A percentile compares a stretch with the other conserved stretches of the same genome.
phyloP scores from a whole-genome alignment of 129 eudicot genomes.

The Flaveria trinervia region DNA sequence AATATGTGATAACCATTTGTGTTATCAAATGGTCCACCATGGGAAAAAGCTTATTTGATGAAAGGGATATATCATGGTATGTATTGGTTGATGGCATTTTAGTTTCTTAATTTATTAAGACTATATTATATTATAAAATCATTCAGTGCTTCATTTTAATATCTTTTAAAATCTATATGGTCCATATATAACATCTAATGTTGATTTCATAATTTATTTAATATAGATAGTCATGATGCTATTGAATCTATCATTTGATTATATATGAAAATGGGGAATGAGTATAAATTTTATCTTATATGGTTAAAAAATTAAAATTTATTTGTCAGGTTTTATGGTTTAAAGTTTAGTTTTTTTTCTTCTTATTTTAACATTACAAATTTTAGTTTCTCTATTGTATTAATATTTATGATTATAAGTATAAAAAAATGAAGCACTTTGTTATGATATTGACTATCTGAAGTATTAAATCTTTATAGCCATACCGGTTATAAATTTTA shows the following conservation, averaged over 20 bases:
- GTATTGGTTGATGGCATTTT: not conserved
- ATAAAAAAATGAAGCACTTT: no score
- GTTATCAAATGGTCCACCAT: constrained; percentile 38
- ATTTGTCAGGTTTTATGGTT: no score
- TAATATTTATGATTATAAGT: no score
- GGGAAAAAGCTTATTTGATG: constrained; percentile 12
- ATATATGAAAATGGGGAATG: not conserved
- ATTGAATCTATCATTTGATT: not conserved
- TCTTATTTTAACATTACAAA: no score
- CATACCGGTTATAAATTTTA: no score
- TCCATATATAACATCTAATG: not conserved
- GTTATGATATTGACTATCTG: no score
- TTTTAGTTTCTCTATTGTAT: no score
- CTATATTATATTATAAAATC: not conserved
- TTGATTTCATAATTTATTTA: not conserved
- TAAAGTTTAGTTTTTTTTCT: no score
- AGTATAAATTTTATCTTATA: no score
- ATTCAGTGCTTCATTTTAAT: not conserved
- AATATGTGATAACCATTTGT: constrained; percentile 30
- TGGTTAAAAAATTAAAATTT: no score
- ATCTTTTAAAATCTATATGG: not conserved
- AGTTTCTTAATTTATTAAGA: not conserved
- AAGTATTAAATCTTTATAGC: no score
- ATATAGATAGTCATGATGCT: no score
- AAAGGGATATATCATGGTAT: constrained; percentile 7